Percentiles rank a stretch among this genome's conserved stretches.
Conservation (phyloP, 202 grass and related monocot species). For the Thinopyrum obtusiflorum region DNA sequence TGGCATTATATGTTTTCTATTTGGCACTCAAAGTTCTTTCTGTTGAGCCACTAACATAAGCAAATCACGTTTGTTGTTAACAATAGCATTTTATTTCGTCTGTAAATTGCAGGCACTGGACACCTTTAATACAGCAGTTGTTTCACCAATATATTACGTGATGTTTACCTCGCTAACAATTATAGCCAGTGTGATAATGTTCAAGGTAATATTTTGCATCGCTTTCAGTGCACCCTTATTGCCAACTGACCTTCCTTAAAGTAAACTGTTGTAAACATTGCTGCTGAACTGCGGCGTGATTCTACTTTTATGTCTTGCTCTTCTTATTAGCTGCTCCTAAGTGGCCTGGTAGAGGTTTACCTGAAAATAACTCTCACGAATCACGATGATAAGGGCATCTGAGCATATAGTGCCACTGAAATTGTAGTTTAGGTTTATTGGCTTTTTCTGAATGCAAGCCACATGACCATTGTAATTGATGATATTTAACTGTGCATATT, state of each 20-base stretch:
- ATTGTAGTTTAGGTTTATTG: background rate
- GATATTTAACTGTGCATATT: background rate
- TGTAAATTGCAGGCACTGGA: conserved; percentile 76
- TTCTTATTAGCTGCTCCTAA: background rate
- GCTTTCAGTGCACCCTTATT: background rate
- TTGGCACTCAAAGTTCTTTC: background rate
- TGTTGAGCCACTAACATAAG: background rate
- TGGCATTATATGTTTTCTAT: background rate
- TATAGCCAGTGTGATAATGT: conserved; percentile 95
- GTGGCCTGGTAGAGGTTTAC: background rate
- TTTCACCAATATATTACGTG: conserved; percentile 90
- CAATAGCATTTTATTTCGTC: conserved; percentile 1
- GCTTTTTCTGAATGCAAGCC: background rate
- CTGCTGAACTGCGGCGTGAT: background rate
- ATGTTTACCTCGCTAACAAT: conserved; percentile 97
- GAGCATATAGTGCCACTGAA: background rate
- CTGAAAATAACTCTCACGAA: conserved; percentile 27
- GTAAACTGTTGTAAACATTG: background rate
- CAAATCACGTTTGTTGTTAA: background rate
- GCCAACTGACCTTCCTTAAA: conserved; percentile 15
- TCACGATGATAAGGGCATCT: background rate
- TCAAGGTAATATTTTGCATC: conserved; percentile 60
- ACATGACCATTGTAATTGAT: background rate
- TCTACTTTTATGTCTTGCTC: conserved; percentile 21
- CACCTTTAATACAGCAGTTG: conserved; percentile 91